These are phyloP conservation scores for Penicillium roqueforti DNA, from an alignment of 495 filamentous ascomycete species.

Conservation along the genomic window DNA sequence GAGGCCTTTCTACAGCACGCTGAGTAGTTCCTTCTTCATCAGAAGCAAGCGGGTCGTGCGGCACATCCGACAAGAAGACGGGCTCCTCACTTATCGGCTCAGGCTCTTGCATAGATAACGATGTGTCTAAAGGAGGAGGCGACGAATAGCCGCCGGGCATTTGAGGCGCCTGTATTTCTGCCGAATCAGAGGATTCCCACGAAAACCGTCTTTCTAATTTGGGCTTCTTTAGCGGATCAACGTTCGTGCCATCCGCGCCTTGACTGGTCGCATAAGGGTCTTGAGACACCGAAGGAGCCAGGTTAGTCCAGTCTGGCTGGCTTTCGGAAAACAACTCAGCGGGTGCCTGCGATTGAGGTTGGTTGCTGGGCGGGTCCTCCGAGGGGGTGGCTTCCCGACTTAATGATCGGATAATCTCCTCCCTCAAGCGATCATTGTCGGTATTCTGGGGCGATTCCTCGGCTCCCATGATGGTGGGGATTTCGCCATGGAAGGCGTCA, in stretches of 20 bases:
- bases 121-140: constrained; percentile 3
- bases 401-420: constrained; percentile 78
- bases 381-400: constrained; percentile 47
- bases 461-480: constrained; percentile 52
- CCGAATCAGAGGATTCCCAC: constrained; percentile 35
- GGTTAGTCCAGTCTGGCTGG: constrained; percentile 15
- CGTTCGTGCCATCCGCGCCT: constrained; percentile 2
- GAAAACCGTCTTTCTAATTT: constrained; percentile 38
- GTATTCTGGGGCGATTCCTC: constrained; percentile 55
- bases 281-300: constrained; percentile 15
- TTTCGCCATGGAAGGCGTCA: constrained; percentile 21
- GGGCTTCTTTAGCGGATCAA: constrained; percentile 17
- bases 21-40: constrained; percentile 13
- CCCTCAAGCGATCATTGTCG: constrained; percentile 71
- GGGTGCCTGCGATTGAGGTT: constrained; percentile 21
- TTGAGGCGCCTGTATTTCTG: constrained; percentile 16
- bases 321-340: constrained; percentile 34
- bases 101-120: constrained; percentile 14
- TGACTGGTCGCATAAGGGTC: constrained; percentile 18
- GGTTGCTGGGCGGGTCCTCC: constrained; percentile 25
- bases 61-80: constrained; percentile 9
- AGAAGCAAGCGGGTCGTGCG: constrained; percentile 17
- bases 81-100: constrained; percentile 11
- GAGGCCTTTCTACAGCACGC: constrained; percentile 16
- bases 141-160: constrained; percentile 10